These are phyloP conservation scores for Pistacia atlantica DNA, from an alignment of 345 rosid species.

Conservation along the genomic window DNA sequence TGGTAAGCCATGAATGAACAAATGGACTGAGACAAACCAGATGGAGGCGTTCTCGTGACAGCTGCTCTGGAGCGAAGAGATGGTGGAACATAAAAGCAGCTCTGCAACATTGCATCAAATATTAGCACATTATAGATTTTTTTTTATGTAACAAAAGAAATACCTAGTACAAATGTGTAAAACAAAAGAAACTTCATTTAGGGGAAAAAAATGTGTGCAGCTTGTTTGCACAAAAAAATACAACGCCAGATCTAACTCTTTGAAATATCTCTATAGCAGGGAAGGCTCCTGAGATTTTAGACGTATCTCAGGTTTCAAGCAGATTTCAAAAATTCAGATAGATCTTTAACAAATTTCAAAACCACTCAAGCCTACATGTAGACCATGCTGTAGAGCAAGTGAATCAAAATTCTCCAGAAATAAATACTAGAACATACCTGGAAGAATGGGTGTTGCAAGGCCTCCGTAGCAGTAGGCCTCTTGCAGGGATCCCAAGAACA, in stretches of 20 bases:
- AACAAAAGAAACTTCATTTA: no score
- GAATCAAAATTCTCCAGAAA: neutral
- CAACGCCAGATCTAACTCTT: neutral
- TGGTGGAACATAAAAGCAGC: conserved; percentile 90
- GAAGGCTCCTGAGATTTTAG: no score
- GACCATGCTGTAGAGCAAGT: neutral
- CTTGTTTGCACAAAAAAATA: no score
- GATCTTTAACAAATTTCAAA: neutral
- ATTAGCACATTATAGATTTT: neutral
- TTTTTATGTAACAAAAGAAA: neutral
- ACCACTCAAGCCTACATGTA: neutral
- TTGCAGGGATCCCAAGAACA: conserved; percentile 96
- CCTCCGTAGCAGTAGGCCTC: conserved; percentile 88
- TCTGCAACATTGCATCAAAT: conserved; percentile 41
- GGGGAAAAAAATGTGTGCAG: no score
- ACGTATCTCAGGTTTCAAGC: no score
- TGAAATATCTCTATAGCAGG: no score
- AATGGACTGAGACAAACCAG: conserved; percentile 41
- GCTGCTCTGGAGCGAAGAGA: conserved; percentile 65
- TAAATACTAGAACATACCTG: conserved; percentile 48
- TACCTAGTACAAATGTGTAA: neutral
- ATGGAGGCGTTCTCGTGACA: conserved; percentile 64
- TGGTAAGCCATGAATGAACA: neutral
- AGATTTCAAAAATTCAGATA: neutral
- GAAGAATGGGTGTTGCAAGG: conserved; percentile 92